Conservation (phyloP, 768 basidiomycete species). For the Calocybe indica region DNA sequence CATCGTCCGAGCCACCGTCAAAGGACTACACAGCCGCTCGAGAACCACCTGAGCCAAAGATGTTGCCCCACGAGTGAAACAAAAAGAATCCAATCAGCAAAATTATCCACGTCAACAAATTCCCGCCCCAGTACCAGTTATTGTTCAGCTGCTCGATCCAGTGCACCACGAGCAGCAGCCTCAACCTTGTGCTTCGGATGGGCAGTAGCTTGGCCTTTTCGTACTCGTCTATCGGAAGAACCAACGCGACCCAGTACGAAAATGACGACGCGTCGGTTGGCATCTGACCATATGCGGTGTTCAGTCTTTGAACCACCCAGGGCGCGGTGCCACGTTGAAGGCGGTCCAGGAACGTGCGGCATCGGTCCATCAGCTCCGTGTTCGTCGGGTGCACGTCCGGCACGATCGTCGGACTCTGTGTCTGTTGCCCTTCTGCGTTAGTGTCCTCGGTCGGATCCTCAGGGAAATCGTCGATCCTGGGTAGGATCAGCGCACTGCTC, state of each 20-base stretch:
- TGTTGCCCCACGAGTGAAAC: constrained; percentile 12
- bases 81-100: constrained; percentile 23
- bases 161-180: constrained; percentile 81
- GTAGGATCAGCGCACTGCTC: background rate
- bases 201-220: constrained; percentile 86
- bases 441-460: constrained; percentile 21
- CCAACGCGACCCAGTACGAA: constrained; percentile 85
- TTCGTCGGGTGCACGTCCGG: constrained; percentile 29
- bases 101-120: constrained; percentile 14
- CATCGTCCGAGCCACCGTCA: constrained; percentile 8
- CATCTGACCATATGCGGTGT: constrained; percentile 72
- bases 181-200: constrained; percentile 68
- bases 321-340: constrained; percentile 69
- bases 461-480: constrained; percentile 20
- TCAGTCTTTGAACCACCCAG: constrained; percentile 88
- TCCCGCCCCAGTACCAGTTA: constrained; percentile 38
- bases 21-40: constrained; percentile 58
- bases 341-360: constrained; percentile 37
- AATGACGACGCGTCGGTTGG: constrained; percentile 69
- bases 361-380: constrained; percentile 45
- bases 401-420: constrained; percentile 9
- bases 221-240: constrained; percentile 87
- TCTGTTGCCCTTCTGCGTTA: constrained; percentile 1
- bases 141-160: constrained; percentile 80
- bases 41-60: constrained; percentile 59